Base-by-base conservation (phyloP, 164 flowering plant genomes). In the Amborella trichopoda region DNA sequence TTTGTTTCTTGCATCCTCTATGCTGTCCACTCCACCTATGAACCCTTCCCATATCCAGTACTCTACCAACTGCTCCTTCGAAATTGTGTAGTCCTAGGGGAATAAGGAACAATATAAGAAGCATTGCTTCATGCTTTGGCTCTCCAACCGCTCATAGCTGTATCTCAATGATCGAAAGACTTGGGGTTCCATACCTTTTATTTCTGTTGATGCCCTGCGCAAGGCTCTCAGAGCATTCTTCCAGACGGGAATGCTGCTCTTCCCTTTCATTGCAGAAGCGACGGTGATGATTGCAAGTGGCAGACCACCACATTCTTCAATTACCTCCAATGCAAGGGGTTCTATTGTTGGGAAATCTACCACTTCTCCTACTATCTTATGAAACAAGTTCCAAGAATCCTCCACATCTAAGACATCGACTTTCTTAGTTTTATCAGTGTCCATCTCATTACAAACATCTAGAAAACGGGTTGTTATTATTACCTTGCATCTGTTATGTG, bases 91-190 rank as follows among this genome's bases (percentile, higher is more conserved):
- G 28, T 51, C 47, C 28, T 51, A 19, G 5, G 47, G 55, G 28
- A 40, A 51, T 5, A 51, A 32, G 2, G 46, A 26, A 28, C 55
- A 51, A 18, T 40, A 41, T 19, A 51, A 27, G 46, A 51, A 51
- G 13, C 53, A 44, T 6, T 24, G 20, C 27, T 28, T 57, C 9
- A 27, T 13, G 6, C 20, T 16, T 10, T 33, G 28, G 6, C 30
- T 19, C 6, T 11, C 26, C 20, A 57, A 25, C 12, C 17, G 26
- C 22, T 57, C 61, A 26, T 42, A 57, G 41, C 49, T 57, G 17
- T 42, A 26, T 26, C 44, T 49, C 54, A 57, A 44, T 13, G 27
- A 17, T 6, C 22, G 23, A 17, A 50, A 50, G 2, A 40, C 45
- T 12, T 34, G 8, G 12, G 33, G 32, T 14, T 38, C 54, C 54